Evolutionary conservation across 495 filamentous ascomycete species (phyloP).

Genomic region (Lindgomyces ingoldianus): DNA sequence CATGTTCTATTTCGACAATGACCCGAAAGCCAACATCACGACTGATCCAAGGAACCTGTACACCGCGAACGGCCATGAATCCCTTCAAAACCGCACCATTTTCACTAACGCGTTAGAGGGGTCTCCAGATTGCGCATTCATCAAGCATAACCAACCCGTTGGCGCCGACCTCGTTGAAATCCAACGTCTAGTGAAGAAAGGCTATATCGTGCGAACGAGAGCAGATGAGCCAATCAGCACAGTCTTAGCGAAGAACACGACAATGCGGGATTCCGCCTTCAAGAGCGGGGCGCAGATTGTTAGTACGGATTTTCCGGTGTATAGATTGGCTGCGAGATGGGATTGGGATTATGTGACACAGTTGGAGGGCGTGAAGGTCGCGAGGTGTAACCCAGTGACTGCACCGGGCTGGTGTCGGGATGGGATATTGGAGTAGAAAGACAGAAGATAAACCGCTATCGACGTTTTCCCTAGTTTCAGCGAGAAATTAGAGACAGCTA

Average conservation of each 20-base stretch:
- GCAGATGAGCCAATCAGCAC: slow-evolving; percentile 39
- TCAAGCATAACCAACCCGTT: slow-evolving; percentile 40
- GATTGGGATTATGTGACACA: slow-evolving; percentile 23
- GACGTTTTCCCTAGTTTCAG: too few relatives aligned
- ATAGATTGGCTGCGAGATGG: slow-evolving; percentile 16
- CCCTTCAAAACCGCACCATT: slow-evolving; percentile 38
- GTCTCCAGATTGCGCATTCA: slow-evolving; percentile 36
- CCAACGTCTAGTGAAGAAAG: slow-evolving; percentile 38
- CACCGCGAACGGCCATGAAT: slow-evolving; percentile 25
- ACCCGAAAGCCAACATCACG: slow-evolving; percentile 28
- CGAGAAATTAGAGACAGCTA: too few relatives aligned
- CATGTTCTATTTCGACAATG: slow-evolving; percentile 42
- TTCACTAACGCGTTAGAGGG: slow-evolving; percentile 43
- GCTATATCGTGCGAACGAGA: slow-evolving; percentile 43
- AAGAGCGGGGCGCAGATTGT: slow-evolving; percentile 27
- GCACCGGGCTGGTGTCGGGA: slow-evolving; percentile 2
- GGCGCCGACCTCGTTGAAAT: slow-evolving; percentile 35
- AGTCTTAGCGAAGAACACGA: slow-evolving; percentile 25
- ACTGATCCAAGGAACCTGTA: slow-evolving; percentile 33
- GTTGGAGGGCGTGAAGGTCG: slow-evolving; percentile 13
- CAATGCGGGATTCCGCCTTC: slow-evolving; percentile 18
- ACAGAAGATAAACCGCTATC: too few relatives aligned
- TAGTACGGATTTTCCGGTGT: slow-evolving; percentile 23
- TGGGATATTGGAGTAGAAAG: slow-evolving; percentile 9
- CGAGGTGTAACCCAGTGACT: slow-evolving; percentile 23